Evolutionary conservation across 768 basidiomycete genomes (phyloP).

Genomic region (Pleurotus ostreatus): DNA sequence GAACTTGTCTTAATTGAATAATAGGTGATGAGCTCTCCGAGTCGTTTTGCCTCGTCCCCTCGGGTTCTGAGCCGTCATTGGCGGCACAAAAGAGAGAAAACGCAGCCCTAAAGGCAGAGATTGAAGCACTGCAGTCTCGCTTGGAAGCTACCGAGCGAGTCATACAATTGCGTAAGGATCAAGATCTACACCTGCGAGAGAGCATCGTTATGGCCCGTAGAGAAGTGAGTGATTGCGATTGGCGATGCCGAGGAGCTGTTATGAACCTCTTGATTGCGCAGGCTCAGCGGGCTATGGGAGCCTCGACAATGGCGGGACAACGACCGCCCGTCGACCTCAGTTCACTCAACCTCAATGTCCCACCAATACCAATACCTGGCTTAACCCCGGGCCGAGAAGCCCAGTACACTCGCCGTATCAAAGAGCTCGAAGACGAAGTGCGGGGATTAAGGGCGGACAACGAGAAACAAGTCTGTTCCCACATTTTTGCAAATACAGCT

Average conservation of each 20-base stretch:
- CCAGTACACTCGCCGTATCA: constrained; percentile 56
- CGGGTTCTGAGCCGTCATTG: constrained; percentile 48
- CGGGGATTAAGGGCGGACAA: constrained; percentile 62
- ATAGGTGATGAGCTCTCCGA: constrained; percentile 72
- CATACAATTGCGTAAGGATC: constrained; percentile 69
- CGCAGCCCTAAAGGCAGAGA: constrained; percentile 51
- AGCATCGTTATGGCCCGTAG: constrained; percentile 70
- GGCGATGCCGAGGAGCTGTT: constrained; percentile 4
- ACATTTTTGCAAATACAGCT: not conserved
- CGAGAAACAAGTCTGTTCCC: constrained; percentile 70
- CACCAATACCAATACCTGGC: constrained; percentile 45
- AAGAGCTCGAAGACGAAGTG: constrained; percentile 81
- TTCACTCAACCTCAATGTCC: constrained; percentile 54
- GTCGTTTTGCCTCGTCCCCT: constrained; percentile 74
- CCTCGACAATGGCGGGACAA: constrained; percentile 52
- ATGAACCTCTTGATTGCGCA: constrained; percentile 20
- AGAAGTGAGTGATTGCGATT: constrained; percentile 44
- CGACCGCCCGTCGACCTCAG: constrained; percentile 50
- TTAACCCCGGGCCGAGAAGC: constrained; percentile 49
- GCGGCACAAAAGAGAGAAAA: constrained; percentile 66
- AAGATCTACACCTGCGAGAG: constrained; percentile 75
- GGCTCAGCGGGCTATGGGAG: constrained; percentile 79
- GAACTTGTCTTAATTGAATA: not conserved
- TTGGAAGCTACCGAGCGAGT: constrained; percentile 59
- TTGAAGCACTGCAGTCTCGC: constrained; percentile 52